Percentiles rank a stretch among this genome's conserved stretches.
These are phyloP conservation scores for Fusarium veterinarium DNA, from an alignment of 2,329 filamentous ascomycete species.

Conservation along the genomic window DNA sequence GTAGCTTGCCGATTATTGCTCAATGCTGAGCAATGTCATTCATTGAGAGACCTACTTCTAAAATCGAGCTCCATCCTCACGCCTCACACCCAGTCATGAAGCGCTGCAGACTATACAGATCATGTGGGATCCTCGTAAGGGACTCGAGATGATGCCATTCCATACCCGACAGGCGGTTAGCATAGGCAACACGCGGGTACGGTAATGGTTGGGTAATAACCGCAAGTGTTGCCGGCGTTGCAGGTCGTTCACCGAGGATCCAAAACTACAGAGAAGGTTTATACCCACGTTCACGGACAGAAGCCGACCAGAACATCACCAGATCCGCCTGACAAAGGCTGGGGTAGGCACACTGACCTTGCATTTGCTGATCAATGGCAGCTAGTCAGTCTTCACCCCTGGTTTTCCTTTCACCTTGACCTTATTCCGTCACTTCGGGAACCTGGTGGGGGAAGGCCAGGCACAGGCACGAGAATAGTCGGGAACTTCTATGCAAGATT, in stretches of 20 bases:
- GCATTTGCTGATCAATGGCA: conserved; percentile 18
- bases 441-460: conserved; percentile 12
- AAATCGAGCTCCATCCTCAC: conserved; percentile 10
- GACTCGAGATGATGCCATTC: conserved; percentile 11
- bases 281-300: conserved; percentile 23
- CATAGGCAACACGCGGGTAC: conserved; percentile 42
- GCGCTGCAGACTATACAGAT: conserved; percentile 39
- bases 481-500: conserved; percentile 39
- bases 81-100: conserved; percentile 24
- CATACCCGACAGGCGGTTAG: conserved; percentile 38
- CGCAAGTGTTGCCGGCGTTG: conserved; percentile 19
- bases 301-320: conserved; percentile 30
- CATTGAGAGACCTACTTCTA: background rate
- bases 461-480: conserved; percentile 29
- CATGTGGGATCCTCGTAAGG: conserved; percentile 36
- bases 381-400: conserved; percentile 11
- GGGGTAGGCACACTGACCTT: conserved; percentile 15
- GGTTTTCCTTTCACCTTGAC: conserved; percentile 25
- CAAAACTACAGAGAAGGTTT: background rate
- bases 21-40: background rate
- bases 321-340: conserved; percentile 10
- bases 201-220: conserved; percentile 37
- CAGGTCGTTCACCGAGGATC: conserved; percentile 15
- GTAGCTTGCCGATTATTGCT: background rate
- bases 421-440: conserved; percentile 12